phyloP scores from a whole-genome alignment of 352 stramenopile species.

The Phytopythium montanum region DNA sequence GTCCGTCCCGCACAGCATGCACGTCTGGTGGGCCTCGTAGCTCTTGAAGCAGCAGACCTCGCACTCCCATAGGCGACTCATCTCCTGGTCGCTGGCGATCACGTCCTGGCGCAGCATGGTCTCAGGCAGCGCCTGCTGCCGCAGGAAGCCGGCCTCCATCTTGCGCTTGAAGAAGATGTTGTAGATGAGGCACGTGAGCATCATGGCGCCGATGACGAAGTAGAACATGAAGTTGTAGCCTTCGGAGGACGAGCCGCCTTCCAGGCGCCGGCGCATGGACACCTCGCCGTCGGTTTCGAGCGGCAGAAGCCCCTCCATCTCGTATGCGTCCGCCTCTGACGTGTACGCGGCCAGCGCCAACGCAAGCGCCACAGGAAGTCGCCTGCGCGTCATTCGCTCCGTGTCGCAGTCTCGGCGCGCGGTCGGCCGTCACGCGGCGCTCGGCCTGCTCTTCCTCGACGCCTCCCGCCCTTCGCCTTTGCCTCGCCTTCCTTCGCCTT shows the following conservation, averaged over 20 bases:
- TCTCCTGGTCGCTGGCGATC: constrained; percentile 85
- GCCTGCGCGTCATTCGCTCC: no score
- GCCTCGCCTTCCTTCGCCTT: no score
- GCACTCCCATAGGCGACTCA: constrained; percentile 86
- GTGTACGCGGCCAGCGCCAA: neutral
- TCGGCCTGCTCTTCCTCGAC: no score
- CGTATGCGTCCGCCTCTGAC: neutral
- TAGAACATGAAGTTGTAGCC: constrained; percentile 90
- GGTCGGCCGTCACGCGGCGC: neutral
- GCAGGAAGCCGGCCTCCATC: constrained; percentile 69
- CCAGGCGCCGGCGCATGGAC: constrained; percentile 16
- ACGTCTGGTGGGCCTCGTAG: constrained; percentile 82
- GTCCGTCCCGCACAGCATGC: constrained; percentile 89
- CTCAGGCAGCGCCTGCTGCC: constrained; percentile 67
- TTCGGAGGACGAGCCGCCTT: constrained; percentile 31
- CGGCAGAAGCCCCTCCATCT: constrained; percentile 5
- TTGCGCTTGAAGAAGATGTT: constrained; percentile 89
- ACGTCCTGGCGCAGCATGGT: constrained; percentile 86
- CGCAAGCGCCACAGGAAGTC: neutral
- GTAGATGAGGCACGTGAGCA: constrained; percentile 85
- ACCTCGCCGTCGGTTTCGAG: neutral
- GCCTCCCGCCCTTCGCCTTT: no score
- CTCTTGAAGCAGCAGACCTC: constrained; percentile 94
- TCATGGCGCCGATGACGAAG: constrained; percentile 84
- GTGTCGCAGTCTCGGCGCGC: neutral